These are phyloP conservation scores for Candida dajiaensis DNA, from an alignment of 805 yeast species.

Conservation along the genomic window DNA sequence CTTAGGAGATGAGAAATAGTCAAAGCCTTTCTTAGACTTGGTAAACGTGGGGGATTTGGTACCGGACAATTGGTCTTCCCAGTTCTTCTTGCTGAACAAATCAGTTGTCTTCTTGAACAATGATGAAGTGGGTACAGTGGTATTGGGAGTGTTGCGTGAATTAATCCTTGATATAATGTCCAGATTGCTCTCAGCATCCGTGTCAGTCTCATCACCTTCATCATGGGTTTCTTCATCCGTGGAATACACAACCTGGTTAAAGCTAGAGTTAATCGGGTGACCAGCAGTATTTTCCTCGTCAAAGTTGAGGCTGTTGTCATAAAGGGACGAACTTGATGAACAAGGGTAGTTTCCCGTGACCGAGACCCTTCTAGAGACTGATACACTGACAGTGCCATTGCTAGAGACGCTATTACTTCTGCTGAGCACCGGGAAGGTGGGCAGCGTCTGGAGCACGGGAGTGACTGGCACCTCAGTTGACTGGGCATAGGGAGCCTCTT, in stretches of 20 bases:
- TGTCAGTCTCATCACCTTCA: slow-evolving; percentile 15
- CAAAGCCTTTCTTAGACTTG: slow-evolving; percentile 1
- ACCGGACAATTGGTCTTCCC: slow-evolving; percentile 6
- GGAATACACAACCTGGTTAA: background rate
- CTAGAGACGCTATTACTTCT: background rate
- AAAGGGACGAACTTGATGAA: slow-evolving; percentile 7
- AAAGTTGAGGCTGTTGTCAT: slow-evolving; percentile 3
- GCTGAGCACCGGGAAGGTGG: background rate
- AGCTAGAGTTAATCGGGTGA: slow-evolving; percentile 1
- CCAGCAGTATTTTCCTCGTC: slow-evolving; percentile 2
- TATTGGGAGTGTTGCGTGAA: slow-evolving; percentile 1
- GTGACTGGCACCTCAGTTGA: background rate
- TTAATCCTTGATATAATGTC: slow-evolving; percentile 7
- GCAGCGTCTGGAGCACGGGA: background rate
- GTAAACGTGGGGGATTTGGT: slow-evolving; percentile 9
- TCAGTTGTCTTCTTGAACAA: slow-evolving; percentile 9
- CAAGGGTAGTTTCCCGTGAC: slow-evolving; percentile 2
- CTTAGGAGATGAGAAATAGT: slow-evolving; percentile 11
- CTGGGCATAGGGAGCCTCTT: background rate
- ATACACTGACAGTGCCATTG: background rate
- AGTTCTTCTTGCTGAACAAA: slow-evolving; percentile 7
- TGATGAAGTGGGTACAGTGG: background rate
- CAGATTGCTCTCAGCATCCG: slow-evolving; percentile 9
- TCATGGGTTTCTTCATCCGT: background rate
- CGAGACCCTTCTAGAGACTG: background rate